Evolutionary conservation across 2,329 filamentous ascomycete genomes (phyloP), one percentile per base, ranked within the genome.

Genomic region (Pyrenophora seminiperda): DNA sequence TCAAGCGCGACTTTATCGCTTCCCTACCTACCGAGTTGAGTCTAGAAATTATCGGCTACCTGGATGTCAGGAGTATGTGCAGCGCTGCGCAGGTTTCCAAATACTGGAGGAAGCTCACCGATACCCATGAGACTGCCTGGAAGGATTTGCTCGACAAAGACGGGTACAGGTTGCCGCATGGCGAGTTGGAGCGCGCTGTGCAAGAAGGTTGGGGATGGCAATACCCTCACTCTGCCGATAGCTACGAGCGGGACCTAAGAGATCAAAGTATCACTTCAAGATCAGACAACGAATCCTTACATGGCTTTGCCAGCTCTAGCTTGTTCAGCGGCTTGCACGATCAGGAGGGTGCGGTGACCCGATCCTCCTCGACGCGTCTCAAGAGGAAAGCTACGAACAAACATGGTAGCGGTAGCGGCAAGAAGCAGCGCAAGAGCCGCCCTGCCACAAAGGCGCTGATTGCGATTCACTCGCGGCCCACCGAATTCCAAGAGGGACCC

Each of bases 201-300:
- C 79, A 80, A 33, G 90, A 97, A 76, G 94, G 94, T 11, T 99
- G 94, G 94, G 94, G 92, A 11, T 99, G 94, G 91, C 94, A 99
- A 70, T 90, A 93, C 67, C 90, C 92, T 0, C 83, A 85, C 47
- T 89, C 88, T 0, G 73, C 81, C 3, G 83, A 89, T 44, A 90
- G 89, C 18, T 90, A 82, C 47, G 94, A 99, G 72, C 82, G 84
- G 50, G 92, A 99, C 68, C 74, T 97, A 40, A 90, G 89, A 3
- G 81, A 85, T 46, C 72, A 81, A 14, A 54, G 53, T 11, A 36
- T 58, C n/a, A 41, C 41, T 7, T 60, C 68, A 3, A 73, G 71
- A 47, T 72, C 68, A 3, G 77, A 80, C 36, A 71, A 65, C n/a
- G 78, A 73, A 48, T 50, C 43, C 29, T 63, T 62, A 18, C 50